A percentile compares a stretch with the other conserved stretches of the same genome.
Evolutionary conservation across 169 alveolate genomes (phyloP).

Genomic region (Eimeria sp.): DNA sequence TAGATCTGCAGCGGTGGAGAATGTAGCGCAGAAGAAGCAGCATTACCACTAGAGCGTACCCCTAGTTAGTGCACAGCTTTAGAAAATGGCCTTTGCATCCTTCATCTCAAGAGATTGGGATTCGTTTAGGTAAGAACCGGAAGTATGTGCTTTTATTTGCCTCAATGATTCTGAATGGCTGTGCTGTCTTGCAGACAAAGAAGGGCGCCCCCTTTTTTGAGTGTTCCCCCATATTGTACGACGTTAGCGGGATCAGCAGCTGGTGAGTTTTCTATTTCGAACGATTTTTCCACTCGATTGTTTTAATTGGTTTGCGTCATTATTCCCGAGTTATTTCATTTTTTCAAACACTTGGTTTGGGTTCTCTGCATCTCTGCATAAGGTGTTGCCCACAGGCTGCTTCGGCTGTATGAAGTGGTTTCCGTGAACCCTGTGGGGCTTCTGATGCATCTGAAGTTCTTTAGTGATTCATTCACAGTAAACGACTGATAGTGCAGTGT

Average conservation of each 20-base stretch:
- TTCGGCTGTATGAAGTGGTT: neutral
- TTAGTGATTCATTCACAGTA: neutral
- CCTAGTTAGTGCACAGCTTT: no score
- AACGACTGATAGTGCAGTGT: no score
- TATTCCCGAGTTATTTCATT: neutral
- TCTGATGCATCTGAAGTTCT: neutral
- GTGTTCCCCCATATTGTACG: constrained; percentile 84
- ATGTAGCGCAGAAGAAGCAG: no score
- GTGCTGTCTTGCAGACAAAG: constrained; percentile 69
- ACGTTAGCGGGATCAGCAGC: constrained; percentile 83
- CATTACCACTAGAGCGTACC: no score
- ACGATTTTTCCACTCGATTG: neutral
- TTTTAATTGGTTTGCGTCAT: neutral
- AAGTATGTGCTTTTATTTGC: neutral
- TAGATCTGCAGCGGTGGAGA: no score
- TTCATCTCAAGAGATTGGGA: neutral
- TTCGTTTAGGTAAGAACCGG: no score
- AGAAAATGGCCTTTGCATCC: neutral
- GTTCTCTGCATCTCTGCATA: no score
- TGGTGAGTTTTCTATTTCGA: constrained; percentile 64
- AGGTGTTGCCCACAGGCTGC: neutral
- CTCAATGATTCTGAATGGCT: neutral
- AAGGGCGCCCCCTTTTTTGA: constrained; percentile 84
- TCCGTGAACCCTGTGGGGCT: no score
- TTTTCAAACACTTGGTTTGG: neutral